Evolutionary conservation across 2,329 filamentous ascomycete species (phyloP).

Genomic region (Fusarium humuli): DNA sequence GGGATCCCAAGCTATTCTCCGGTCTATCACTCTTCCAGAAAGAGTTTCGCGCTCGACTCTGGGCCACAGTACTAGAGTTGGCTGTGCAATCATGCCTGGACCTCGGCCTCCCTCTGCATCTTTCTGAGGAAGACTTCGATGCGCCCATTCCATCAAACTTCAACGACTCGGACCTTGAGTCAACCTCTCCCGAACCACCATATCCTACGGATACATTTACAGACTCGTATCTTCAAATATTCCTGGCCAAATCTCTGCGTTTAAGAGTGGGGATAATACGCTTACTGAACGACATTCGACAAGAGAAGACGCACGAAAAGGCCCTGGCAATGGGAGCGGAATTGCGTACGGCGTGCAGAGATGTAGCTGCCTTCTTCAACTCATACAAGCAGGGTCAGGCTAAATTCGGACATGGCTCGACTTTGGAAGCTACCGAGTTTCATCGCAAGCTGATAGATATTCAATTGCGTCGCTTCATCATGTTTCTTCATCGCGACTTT

Average conservation of each 20-base stretch:
- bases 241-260: conserved; percentile 38
- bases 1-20: conserved; percentile 39
- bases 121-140: conserved; percentile 38
- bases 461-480: conserved; percentile 43
- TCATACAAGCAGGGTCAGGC: background rate
- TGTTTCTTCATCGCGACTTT: conserved; percentile 47
- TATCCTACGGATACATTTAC: conserved; percentile 29
- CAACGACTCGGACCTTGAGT: conserved; percentile 40
- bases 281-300: conserved; percentile 41
- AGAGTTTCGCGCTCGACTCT: conserved; percentile 41
- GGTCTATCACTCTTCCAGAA: conserved; percentile 35
- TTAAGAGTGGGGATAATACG: conserved; percentile 38
- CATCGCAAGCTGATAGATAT: conserved; percentile 44
- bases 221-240: conserved; percentile 41
- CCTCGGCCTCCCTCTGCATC: conserved; percentile 39
- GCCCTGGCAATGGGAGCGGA: conserved; percentile 37
- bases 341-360: conserved; percentile 39
- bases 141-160: conserved; percentile 38
- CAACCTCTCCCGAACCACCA: background rate
- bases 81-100: conserved; percentile 42
- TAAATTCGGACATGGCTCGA: background rate
- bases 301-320: conserved; percentile 37
- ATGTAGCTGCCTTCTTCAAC: conserved; percentile 42
- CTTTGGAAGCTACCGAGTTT: conserved; percentile 34
- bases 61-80: conserved; percentile 43